A percentile compares a stretch with the other conserved stretches of the same genome.
These are phyloP conservation scores for Brassica napus DNA, from an alignment of 345 rosid species.

Conservation along the genomic window DNA sequence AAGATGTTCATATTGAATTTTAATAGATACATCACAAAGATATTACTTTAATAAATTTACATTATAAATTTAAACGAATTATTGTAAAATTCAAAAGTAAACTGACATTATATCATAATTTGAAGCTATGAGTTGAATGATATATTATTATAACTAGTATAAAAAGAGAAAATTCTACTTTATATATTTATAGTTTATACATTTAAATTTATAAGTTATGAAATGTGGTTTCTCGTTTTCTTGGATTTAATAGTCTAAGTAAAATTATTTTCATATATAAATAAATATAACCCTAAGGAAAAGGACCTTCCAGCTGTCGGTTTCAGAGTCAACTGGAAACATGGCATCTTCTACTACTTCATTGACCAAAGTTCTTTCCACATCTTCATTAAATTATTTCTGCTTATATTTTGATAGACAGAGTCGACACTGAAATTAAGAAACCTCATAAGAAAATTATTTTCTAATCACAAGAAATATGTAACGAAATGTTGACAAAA, in stretches of 20 bases:
- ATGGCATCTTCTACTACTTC: constrained; percentile 42
- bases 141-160: background rate
- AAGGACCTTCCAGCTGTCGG: constrained; percentile 42
- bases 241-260: constrained; percentile 15
- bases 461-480: constrained; percentile 12
- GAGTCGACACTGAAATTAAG: constrained; percentile 28
- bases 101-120: background rate
- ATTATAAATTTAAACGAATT: background rate
- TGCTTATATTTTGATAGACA: constrained; percentile 8
- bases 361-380: constrained; percentile 44
- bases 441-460: background rate
- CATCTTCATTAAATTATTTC: constrained; percentile 28
- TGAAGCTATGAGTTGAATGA: background rate
- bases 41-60: background rate
- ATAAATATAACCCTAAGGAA: constrained; percentile 28
- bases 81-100: background rate
- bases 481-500: background rate
- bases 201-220: background rate
- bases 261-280: background rate
- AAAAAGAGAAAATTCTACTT: background rate
- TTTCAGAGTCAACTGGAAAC: constrained; percentile 39
- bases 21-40: background rate
- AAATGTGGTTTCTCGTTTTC: constrained; percentile 5
- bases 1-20: background rate
- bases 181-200: background rate